phyloP scores from a whole-genome alignment of 2,329 filamentous ascomycete species.

The Colletotrichum falcatum region DNA sequence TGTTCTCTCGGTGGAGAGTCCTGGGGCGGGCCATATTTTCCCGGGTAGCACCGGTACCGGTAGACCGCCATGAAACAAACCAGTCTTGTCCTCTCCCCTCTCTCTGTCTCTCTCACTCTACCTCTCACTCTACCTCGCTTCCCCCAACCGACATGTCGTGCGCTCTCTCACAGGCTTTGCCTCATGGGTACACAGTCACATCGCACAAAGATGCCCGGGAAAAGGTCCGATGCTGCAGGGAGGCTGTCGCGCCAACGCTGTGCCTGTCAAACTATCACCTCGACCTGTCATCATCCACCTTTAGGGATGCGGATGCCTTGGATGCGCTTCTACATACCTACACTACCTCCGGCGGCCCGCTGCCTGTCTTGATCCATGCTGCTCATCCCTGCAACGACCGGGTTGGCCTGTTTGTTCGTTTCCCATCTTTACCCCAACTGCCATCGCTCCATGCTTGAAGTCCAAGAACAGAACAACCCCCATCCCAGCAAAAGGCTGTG shows the following conservation, averaged over 20 bases:
- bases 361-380: conserved; percentile 1
- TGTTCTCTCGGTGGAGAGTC: conserved; percentile 7
- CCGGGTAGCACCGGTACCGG: not conserved
- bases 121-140: not conserved
- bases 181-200: conserved; percentile 25
- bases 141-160: conserved; percentile 21
- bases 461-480: conserved; percentile 14
- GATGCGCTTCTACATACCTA: not conserved
- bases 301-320: not conserved
- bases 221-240: conserved; percentile 40
- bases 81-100: not conserved
- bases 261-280: conserved; percentile 15
- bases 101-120: not conserved
- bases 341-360: conserved; percentile 14
- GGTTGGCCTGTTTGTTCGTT: conserved; percentile 14
- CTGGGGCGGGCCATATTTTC: not conserved
- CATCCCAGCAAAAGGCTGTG: conserved; percentile 22
- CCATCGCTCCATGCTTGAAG: conserved; percentile 5
- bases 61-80: not conserved
- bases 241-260: conserved; percentile 35
- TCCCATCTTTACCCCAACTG: conserved; percentile 24
- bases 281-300: conserved; percentile 12
- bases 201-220: conserved; percentile 39
- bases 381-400: conserved; percentile 24
- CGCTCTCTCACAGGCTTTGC: conserved; percentile 28